A percentile compares a stretch with the other conserved stretches of the same genome.
Conservation (phyloP, 208 protist species). For the Endotrypanum monterogeii region DNA sequence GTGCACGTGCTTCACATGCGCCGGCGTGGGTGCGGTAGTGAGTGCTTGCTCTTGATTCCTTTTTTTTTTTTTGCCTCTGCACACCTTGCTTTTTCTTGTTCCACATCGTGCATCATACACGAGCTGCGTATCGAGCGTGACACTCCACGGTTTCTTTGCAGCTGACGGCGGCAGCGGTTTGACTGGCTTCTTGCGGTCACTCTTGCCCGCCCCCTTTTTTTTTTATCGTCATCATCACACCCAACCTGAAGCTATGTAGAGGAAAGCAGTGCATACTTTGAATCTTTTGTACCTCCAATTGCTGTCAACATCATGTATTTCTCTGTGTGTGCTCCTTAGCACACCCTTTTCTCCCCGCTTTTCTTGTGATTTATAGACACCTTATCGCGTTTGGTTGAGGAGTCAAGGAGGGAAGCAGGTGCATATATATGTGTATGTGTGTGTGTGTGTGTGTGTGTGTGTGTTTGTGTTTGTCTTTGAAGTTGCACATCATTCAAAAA, state of each 20-base stretch:
- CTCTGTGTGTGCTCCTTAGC: conserved; percentile 1
- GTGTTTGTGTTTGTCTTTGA: not conserved
- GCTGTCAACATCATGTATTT: too few relatives aligned
- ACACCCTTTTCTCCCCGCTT: not conserved
- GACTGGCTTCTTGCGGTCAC: not conserved
- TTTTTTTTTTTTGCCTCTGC: not conserved
- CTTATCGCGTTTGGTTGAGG: not conserved
- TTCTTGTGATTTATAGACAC: not conserved
- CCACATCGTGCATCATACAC: too few relatives aligned
- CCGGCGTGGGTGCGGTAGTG: not conserved
- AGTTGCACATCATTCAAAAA: not conserved
- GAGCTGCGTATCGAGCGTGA: not conserved
- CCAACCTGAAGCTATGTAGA: not conserved
- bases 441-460: not conserved
- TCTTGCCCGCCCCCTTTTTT: not conserved
- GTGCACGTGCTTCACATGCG: too few relatives aligned
- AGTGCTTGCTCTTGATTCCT: not conserved
- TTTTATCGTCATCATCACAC: not conserved
- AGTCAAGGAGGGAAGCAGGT: not conserved
- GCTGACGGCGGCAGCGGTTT: not conserved
- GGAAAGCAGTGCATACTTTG: too few relatives aligned
- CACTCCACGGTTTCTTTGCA: not conserved
- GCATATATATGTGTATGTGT: not conserved
- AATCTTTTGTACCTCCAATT: not conserved
- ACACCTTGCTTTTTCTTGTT: not conserved